These are phyloP conservation scores for Naumovozyma castellii DNA, from an alignment of 805 yeast species.

Conservation along the genomic window DNA sequence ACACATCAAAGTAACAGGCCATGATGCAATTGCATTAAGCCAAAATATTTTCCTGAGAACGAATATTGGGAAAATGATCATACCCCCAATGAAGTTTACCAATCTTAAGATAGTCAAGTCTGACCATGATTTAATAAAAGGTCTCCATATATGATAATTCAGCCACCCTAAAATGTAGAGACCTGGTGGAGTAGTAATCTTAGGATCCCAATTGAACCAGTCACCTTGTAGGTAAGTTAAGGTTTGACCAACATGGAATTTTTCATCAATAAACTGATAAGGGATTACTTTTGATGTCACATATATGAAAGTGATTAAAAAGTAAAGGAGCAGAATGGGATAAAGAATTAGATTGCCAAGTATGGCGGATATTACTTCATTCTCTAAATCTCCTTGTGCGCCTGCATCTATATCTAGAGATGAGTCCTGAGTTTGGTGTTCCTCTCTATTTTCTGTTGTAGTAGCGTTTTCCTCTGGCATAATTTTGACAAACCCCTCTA, in stretches of 20 bases:
- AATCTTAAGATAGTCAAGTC: constrained; percentile 37
- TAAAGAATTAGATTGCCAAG: constrained; percentile 28
- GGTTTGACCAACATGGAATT: constrained; percentile 79
- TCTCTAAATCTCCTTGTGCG: constrained; percentile 21
- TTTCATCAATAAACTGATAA: constrained; percentile 47
- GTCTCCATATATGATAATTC: constrained; percentile 21
- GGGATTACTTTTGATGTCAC: constrained; percentile 26
- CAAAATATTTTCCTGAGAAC: constrained; percentile 33
- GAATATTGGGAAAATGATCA: constrained; percentile 41
- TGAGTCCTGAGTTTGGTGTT: background rate
- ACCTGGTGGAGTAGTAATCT: constrained; percentile 97
- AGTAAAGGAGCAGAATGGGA: constrained; percentile 24
- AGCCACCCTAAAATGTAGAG: constrained; percentile 46
- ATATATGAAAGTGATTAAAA: constrained; percentile 20
- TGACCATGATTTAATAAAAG: constrained; percentile 18
- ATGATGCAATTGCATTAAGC: constrained; percentile 35
- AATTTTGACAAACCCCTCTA: too few species aligned
- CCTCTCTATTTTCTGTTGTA: background rate
- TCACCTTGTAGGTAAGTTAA: constrained; percentile 51
- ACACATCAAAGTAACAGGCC: constrained; percentile 37
- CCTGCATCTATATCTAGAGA: constrained; percentile 11
- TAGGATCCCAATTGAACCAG: constrained; percentile 69
- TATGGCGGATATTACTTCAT: constrained; percentile 25
- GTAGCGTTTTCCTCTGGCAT: background rate
- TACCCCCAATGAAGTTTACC: constrained; percentile 61